phyloP scores from a whole-genome alignment of 1,284 basidiomycete species.

The Cronartium quercuum region DNA sequence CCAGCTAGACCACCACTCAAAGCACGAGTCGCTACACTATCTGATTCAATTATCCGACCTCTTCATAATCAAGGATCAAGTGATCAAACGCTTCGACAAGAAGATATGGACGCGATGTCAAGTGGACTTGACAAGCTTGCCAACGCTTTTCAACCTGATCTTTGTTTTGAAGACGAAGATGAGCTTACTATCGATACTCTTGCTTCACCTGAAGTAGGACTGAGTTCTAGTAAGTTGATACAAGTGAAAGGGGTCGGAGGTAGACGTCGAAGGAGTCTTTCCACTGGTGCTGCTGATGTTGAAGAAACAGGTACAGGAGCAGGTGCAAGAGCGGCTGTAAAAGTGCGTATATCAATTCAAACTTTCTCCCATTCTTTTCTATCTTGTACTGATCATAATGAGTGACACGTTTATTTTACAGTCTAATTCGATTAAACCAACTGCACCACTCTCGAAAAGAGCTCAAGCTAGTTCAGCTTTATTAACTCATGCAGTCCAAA shows the following conservation, averaged over 20 bases:
- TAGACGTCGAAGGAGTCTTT: constrained; percentile 29
- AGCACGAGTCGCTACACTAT: constrained; percentile 8
- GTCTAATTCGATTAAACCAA: constrained; percentile 31
- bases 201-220: not conserved
- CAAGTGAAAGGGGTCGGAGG: constrained; percentile 32
- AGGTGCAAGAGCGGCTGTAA: constrained; percentile 36
- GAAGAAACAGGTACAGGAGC: constrained; percentile 32
- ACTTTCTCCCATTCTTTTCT: not conserved
- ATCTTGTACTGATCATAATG: not conserved
- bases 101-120: constrained; percentile 14
- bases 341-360: constrained; percentile 12
- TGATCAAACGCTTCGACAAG: constrained; percentile 3
- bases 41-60: not conserved
- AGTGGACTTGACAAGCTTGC: constrained; percentile 38
- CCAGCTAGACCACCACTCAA: constrained; percentile 23
- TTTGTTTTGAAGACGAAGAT: not conserved
- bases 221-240: constrained; percentile 22
- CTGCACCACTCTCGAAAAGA: not conserved
- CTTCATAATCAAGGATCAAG: not conserved
- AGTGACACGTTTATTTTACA: not conserved
- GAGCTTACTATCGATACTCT: not conserved
- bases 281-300: constrained; percentile 36
- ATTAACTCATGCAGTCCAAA: constrained; percentile 23
- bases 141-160: constrained; percentile 18
- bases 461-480: constrained; percentile 17